Percentiles rank a stretch among this genome's conserved stretches.
Evolutionary conservation across 768 basidiomycete genomes (phyloP).

Genomic region (Calvatia gigantea): DNA sequence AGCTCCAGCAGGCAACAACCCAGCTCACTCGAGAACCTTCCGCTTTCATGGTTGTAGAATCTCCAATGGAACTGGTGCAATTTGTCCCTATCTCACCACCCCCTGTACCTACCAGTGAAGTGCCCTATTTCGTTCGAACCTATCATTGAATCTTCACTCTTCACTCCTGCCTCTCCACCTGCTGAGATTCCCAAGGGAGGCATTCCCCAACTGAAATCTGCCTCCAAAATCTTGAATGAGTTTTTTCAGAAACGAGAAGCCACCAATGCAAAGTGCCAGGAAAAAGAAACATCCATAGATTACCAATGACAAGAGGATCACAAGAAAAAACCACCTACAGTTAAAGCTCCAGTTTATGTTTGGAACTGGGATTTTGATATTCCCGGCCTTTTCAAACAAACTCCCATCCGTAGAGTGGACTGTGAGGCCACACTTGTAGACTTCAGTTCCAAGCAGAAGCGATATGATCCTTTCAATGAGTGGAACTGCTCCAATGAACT

Average conservation of each 20-base stretch:
- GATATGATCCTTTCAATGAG: background rate
- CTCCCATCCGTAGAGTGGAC: background rate
- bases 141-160: background rate
- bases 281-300: background rate
- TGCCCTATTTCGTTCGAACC: background rate
- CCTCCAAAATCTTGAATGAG: background rate
- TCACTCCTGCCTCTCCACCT: background rate
- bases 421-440: background rate
- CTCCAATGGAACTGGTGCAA: background rate
- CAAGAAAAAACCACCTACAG: background rate
- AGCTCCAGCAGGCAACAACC: background rate
- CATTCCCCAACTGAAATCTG: background rate
- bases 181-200: background rate
- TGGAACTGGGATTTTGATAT: background rate
- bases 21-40: background rate
- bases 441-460: background rate
- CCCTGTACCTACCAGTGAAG: background rate
- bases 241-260: background rate
- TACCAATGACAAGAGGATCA: background rate
- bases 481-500: background rate
- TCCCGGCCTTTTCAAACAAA: background rate
- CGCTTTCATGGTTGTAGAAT: background rate
- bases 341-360: background rate
- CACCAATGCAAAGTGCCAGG: background rate
- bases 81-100: background rate